Evolutionary conservation across 495 filamentous ascomycete species (phyloP).

Genomic region (Usnea hakonensis): DNA sequence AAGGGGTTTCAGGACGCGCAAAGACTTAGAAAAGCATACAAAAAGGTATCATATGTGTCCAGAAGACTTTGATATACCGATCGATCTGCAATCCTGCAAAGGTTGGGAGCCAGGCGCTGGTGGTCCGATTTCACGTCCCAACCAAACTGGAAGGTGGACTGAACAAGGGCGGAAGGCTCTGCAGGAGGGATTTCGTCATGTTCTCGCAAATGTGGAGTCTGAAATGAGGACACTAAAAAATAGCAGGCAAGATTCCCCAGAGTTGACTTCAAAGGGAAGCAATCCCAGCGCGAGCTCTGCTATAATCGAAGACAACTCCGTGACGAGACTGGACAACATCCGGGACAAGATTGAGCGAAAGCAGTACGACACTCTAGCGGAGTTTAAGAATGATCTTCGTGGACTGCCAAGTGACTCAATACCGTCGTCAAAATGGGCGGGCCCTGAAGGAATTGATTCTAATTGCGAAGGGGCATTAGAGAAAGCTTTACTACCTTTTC

Average conservation of each 20-base stretch:
- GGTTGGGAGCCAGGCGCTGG: too few species aligned
- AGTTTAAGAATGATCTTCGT: conserved; percentile 11
- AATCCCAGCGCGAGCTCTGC: not conserved
- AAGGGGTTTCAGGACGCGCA: conserved; percentile 10
- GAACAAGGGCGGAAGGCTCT: conserved; percentile 14
- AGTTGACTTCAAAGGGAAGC: not conserved
- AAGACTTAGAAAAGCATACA: conserved; percentile 14
- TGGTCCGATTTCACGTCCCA: not conserved
- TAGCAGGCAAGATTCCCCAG: too few species aligned
- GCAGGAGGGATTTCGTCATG: conserved; percentile 4
- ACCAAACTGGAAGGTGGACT: conserved; percentile 1
- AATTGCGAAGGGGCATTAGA: not conserved
- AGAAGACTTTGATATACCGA: conserved; percentile 13
- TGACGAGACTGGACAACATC: not conserved
- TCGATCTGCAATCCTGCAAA: not conserved
- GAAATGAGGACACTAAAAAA: not conserved
- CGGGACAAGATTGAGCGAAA: not conserved
- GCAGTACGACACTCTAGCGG: not conserved
- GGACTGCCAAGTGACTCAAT: not conserved
- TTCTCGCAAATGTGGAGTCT: not conserved
- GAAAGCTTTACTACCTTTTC: not conserved
- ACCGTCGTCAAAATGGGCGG: not conserved
- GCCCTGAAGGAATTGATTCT: not conserved
- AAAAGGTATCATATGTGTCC: conserved; percentile 11
- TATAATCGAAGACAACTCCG: not conserved